Conservation (phyloP, 1,139 yeast genomes). For the Sugiyamaella pinicola region DNA sequence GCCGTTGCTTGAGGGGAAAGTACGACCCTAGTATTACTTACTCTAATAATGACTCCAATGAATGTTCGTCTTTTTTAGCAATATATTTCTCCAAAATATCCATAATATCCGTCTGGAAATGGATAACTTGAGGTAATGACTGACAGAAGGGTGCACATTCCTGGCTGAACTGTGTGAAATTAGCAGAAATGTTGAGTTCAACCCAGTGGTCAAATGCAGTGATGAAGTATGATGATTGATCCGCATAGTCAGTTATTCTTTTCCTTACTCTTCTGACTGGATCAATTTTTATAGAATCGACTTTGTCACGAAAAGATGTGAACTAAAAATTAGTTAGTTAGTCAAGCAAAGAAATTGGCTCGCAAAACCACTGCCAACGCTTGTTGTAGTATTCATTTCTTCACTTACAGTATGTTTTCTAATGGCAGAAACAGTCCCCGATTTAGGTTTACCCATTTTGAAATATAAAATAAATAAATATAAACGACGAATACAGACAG, state of each 20-base stretch:
- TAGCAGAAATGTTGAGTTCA: constrained; percentile 78
- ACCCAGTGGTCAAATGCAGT: constrained; percentile 84
- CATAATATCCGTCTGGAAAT: constrained; percentile 67
- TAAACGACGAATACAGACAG: no score
- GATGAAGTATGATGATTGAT: constrained; percentile 73
- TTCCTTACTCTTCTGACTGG: constrained; percentile 67
- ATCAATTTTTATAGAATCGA: constrained; percentile 82
- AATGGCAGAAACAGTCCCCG: constrained; percentile 31
- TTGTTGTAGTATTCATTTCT: no score
- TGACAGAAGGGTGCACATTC: constrained; percentile 59
- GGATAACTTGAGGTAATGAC: constrained; percentile 78
- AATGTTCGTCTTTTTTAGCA: constrained; percentile 59
- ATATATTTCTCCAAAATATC: constrained; percentile 55
- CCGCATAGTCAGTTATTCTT: constrained; percentile 61
- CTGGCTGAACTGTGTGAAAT: constrained; percentile 65
- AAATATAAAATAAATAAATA: constrained; percentile 7
- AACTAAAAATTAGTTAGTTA: constrained; percentile 45
- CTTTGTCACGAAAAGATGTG: constrained; percentile 77
- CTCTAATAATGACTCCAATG: constrained; percentile 82
- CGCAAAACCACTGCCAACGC: no score
- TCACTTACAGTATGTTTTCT: constrained; percentile 30
- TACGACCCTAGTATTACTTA: constrained; percentile 29
- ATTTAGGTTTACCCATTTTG: constrained; percentile 30
- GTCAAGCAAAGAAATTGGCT: background rate
- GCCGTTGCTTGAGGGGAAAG: no score